Base-by-base conservation (phyloP, 352 stramenopile species). In the Phytophthora vignae region DNA sequence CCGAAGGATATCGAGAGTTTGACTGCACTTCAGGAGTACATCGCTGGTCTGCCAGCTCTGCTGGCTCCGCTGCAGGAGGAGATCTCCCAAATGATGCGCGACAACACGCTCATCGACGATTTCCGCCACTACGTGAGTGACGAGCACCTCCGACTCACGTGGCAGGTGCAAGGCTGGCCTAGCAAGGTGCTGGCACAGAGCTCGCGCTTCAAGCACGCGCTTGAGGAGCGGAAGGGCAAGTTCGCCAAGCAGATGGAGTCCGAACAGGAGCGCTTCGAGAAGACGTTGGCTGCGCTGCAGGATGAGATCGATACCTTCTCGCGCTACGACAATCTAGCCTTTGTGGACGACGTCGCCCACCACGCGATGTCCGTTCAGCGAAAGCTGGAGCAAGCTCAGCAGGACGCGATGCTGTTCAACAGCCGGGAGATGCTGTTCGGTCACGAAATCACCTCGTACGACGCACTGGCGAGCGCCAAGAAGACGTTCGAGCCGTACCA, bases 401-500 rank as follows among this genome's bases (percentile, higher is more conserved):
- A 98, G 71, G 92, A 98, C 56, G 91, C 95, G 5, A 82, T 90
- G 33, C 58, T 97, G 1, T 99, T 99, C 69, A 99, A 98, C 72
- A 96, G 83, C 19, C 91, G 96, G 4, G 96, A 99, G 60, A 86
- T 76, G 7, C 74, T 98, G 0, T 98, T 98, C 60, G 91, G 90
- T 4, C 85, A 89, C 27, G 89, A 97, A 21, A 72, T 96, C n/a
- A 96, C 90, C 4, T 91, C 96, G 0, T 99, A 99, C 63, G 86
- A 94, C 7, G 74, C 81, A 55, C 74, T 99, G 1, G 72, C 80
- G 2, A 79, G 93, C 1, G 84, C 98, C 2, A 92, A 95, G 60
- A 98, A 99, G 79, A 88, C 85, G 12, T 99, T 99, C 64, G 96
- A 99, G 67, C 95, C 96, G 10, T 99, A 98, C 67, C 92, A 94